phyloP scores from a whole-genome alignment of 1,139 yeast species.

The Pichia terricola region DNA sequence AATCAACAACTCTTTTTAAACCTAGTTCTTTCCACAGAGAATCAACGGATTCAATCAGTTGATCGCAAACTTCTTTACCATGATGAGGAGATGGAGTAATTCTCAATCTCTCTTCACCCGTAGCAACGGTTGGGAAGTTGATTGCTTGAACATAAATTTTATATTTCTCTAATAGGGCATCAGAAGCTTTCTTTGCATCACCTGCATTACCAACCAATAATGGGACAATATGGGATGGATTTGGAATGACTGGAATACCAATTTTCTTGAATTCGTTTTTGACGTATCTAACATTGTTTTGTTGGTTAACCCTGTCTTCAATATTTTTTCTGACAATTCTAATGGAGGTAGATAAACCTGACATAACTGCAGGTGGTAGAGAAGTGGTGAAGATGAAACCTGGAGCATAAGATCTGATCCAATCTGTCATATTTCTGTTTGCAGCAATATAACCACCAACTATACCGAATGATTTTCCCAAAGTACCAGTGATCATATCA shows the following conservation, averaged over 20 bases:
- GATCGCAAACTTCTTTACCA: slow-evolving; percentile 62
- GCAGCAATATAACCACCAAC: slow-evolving; percentile 98
- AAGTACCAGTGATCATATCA: slow-evolving; percentile 93
- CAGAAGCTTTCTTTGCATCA: slow-evolving; percentile 85
- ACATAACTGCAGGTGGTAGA: slow-evolving; percentile 96
- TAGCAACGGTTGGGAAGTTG: slow-evolving; percentile 95
- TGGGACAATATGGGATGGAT: slow-evolving; percentile 96
- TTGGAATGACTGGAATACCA: slow-evolving; percentile 93
- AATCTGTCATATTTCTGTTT: slow-evolving; percentile 72
- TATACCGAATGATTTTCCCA: slow-evolving; percentile 93
- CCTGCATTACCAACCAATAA: slow-evolving; percentile 90
- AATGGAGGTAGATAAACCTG: slow-evolving; percentile 84
- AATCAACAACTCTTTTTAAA: slow-evolving; percentile 67
- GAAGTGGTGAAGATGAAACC: slow-evolving; percentile 96
- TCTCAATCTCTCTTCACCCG: slow-evolving; percentile 92
- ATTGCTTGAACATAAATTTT: slow-evolving; percentile 94
- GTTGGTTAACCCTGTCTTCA: slow-evolving; percentile 75
- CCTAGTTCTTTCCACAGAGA: slow-evolving; percentile 67
- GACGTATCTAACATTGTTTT: slow-evolving; percentile 75
- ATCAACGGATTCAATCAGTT: slow-evolving; percentile 69
- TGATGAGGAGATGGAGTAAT: slow-evolving; percentile 99
- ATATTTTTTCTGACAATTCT: slow-evolving; percentile 75
- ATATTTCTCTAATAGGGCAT: slow-evolving; percentile 73
- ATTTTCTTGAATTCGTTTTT: slow-evolving; percentile 57
- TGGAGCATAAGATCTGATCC: slow-evolving; percentile 94